A percentile compares a stretch with the other conserved stretches of the same genome.
Evolutionary conservation across 805 yeast genomes (phyloP).

Genomic region (Teunomyces gatunensis): DNA sequence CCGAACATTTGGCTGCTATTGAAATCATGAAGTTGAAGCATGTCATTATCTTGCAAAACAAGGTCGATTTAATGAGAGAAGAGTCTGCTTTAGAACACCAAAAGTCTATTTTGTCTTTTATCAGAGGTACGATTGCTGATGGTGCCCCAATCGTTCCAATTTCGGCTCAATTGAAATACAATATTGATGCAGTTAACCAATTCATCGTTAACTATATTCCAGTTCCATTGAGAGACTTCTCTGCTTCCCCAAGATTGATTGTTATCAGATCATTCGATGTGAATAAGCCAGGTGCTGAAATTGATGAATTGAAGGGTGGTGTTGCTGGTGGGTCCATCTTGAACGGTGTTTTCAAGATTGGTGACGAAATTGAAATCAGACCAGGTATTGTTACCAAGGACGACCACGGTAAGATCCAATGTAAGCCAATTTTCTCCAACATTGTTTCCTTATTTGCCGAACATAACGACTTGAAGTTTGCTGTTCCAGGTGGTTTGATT

Average conservation of each 20-base stretch:
- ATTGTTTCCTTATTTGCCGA: slow-evolving; percentile 95
- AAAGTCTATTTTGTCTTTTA: slow-evolving; percentile 85
- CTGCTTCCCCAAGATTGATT: slow-evolving; percentile 90
- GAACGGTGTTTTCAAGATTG: slow-evolving; percentile 94
- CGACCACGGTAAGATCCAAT: slow-evolving; percentile 81
- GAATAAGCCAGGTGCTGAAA: slow-evolving; percentile 97
- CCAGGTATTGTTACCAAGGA: slow-evolving; percentile 99
- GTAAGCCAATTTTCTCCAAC: slow-evolving; percentile 93
- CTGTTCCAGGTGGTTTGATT: slow-evolving; percentile 99
- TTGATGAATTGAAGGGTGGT: slow-evolving; percentile 97
- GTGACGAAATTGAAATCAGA: slow-evolving; percentile 97
- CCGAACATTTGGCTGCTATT: slow-evolving; percentile 98
- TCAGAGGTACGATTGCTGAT: slow-evolving; percentile 97
- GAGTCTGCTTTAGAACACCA: slow-evolving; percentile 95
- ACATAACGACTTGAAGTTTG: slow-evolving; percentile 95
- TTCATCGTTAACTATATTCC: slow-evolving; percentile 94
- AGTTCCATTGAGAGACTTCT: slow-evolving; percentile 92
- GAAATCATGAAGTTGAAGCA: slow-evolving; percentile 98
- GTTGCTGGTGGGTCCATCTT: slow-evolving; percentile 99
- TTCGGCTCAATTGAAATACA: slow-evolving; percentile 97
- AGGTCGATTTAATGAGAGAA: slow-evolving; percentile 97
- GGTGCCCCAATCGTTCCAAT: slow-evolving; percentile 99
- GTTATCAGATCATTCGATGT: slow-evolving; percentile 98
- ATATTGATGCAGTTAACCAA: slow-evolving; percentile 97
- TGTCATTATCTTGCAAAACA: slow-evolving; percentile 93